A percentile compares a stretch with the other conserved stretches of the same genome.
Evolutionary conservation across 208 protist genomes (phyloP).

Genomic region (Entamoeba dispar): DNA sequence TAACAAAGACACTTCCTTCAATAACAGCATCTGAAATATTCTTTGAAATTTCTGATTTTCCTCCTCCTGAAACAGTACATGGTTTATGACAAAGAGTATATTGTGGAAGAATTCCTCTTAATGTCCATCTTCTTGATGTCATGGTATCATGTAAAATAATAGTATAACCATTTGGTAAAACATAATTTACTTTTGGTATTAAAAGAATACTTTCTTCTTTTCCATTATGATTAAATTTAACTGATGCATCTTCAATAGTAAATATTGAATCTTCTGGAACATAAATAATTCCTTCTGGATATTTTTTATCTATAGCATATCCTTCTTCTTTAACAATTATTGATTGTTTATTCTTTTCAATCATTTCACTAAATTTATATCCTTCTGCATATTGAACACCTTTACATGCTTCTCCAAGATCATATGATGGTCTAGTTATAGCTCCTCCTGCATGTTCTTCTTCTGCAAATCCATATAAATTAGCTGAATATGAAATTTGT

Average conservation of each 20-base stretch:
- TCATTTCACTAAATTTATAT: constrained; percentile 3
- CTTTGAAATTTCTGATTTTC: constrained; percentile 40
- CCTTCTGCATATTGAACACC: background rate
- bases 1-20: constrained; percentile 17
- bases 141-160: constrained; percentile 19
- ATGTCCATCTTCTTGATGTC: constrained; percentile 6
- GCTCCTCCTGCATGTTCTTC: constrained; percentile 36
- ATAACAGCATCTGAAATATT: constrained; percentile 25
- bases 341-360: background rate
- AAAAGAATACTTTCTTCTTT: constrained; percentile 16
- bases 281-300: constrained; percentile 19
- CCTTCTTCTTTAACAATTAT: constrained; percentile 15
- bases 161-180: constrained; percentile 32
- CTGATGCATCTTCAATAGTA: background rate
- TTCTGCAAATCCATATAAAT: constrained; percentile 24
- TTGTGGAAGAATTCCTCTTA: constrained; percentile 17
- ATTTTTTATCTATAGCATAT: constrained; percentile 21
- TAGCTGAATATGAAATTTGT: constrained; percentile 28
- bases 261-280: constrained; percentile 23
- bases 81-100: constrained; percentile 20
- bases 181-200: constrained; percentile 11
- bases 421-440: constrained; percentile 14
- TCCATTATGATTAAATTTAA: constrained; percentile 5
- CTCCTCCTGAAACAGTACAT: constrained; percentile 29
- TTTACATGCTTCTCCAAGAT: constrained; percentile 11